Evolutionary conservation across 1,139 yeast species (phyloP).

Genomic region (Meyerozyma smithsonii): DNA sequence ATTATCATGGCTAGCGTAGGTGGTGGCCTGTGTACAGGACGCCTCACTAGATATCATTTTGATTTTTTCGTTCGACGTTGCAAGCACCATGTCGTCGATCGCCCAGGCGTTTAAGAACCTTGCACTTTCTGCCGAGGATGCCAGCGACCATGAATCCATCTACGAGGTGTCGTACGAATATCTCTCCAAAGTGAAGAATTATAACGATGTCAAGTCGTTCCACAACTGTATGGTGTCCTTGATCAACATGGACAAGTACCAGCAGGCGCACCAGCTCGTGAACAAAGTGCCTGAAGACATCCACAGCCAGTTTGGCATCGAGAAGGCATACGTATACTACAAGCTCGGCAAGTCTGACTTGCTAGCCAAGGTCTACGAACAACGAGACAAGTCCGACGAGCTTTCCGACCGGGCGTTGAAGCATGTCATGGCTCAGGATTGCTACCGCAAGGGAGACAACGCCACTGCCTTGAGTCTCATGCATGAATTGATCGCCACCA

Average conservation of each 20-base stretch:
- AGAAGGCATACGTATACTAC: conserved; percentile 67
- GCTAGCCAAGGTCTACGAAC: conserved; percentile 36
- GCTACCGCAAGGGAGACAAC: conserved; percentile 62
- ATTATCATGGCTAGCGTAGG: too few species aligned
- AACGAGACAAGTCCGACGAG: conserved; percentile 14
- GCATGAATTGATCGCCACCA: conserved; percentile 41
- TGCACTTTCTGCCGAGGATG: conserved; percentile 16
- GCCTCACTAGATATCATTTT: not conserved
- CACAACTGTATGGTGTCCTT: conserved; percentile 63
- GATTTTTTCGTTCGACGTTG: not conserved
- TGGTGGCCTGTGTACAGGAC: not conserved
- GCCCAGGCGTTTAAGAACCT: conserved; percentile 42
- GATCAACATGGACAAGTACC: conserved; percentile 68
- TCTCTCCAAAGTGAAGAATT: conserved; percentile 36
- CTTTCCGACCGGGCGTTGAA: conserved; percentile 46
- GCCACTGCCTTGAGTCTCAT: conserved; percentile 53
- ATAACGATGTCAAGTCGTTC: conserved; percentile 48
- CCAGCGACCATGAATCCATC: conserved; percentile 35
- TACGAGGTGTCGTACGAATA: conserved; percentile 41
- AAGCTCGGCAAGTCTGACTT: conserved; percentile 48
- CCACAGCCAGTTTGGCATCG: conserved; percentile 41
- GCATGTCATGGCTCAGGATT: conserved; percentile 81
- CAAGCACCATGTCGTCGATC: conserved; percentile 33
- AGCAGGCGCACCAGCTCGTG: conserved; percentile 48
- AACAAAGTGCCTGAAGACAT: conserved; percentile 33